Evolutionary conservation across 1,284 basidiomycete genomes (phyloP), one percentile per base, ranked within the genome.

Genomic region (Boletus sp.): DNA sequence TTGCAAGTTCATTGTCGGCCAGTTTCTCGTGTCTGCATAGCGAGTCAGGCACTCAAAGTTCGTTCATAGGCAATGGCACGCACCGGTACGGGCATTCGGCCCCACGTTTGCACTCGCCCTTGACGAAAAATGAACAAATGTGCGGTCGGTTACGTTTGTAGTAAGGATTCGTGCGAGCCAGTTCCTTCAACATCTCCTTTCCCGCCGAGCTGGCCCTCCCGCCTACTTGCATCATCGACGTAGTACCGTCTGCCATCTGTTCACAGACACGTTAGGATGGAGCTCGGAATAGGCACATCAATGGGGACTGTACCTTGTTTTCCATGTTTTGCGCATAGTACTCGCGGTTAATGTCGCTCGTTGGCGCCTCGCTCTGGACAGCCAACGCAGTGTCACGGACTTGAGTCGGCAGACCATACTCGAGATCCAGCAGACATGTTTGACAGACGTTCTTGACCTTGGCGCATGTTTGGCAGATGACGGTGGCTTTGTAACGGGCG

Each of bases 391-490:
- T 95, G 68, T 99, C 96, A 50, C 96, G 78, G 13, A 99, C 94
- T 76, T 99, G 96, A 0, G 94, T 94, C 2, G 96, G 96, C 38
- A 99, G 72, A 14, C 92, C 92, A 60, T 94, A 99, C 69, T 98
- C 94, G 51, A 95, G 78, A 66, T 99, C 96, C 29, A 99, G 76
- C 23, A 99, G 75, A 68, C 96, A 99, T 1, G 94, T 98, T 72
- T 99, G 96, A 72, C 96, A 99, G 35, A 96, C 91, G 62, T 99
- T 97, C 77, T 98, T 97, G 60, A 97, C 88, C 75, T 97, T 99
- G 32, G 95, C 91, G 61, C 96, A 99, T 1, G 96, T 98, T 66
- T 96, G 94, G 71, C 96, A 99, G 56, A 99, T 87, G 54, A 98
- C 95, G 5, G 96, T 99, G 59, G 93, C 91, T 75, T 99, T 99